Percentiles rank a stretch among this genome's conserved stretches.
phyloP scores from a whole-genome alignment of 1,284 basidiomycete species.

The Melampsora larici-populina region DNA sequence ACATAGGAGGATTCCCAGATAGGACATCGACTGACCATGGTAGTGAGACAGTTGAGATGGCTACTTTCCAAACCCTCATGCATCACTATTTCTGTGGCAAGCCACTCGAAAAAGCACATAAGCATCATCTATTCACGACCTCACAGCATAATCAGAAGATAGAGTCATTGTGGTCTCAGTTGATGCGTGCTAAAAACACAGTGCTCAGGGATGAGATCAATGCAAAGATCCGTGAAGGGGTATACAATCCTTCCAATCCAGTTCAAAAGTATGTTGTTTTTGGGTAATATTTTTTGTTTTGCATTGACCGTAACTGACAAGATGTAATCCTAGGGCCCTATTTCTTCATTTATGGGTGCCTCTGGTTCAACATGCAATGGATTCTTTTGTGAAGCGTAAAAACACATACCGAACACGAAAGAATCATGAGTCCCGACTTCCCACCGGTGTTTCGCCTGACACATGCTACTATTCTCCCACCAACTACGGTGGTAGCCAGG shows the following conservation, averaged over 20 bases:
- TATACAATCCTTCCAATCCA: background rate
- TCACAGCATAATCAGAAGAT: background rate
- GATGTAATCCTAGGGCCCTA: background rate
- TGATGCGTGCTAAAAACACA: too few species aligned
- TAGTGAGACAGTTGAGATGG: background rate
- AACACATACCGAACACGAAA: too few species aligned
- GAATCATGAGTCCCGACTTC: background rate
- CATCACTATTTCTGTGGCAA: background rate
- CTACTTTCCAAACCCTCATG: background rate
- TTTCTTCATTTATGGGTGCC: background rate
- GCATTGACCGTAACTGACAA: background rate
- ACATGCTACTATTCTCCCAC: background rate
- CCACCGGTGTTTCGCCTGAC: background rate
- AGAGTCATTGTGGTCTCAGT: too few species aligned
- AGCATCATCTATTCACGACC: background rate
- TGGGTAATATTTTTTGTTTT: background rate
- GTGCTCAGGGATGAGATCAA: background rate
- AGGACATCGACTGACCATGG: slow-evolving; percentile 5
- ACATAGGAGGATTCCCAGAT: background rate
- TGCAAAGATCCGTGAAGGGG: background rate
- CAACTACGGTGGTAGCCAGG: background rate
- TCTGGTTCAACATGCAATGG: too few species aligned
- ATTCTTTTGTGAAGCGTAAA: too few species aligned
- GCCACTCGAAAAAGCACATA: background rate
- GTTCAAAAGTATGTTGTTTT: background rate